Evolutionary conservation across 306 rosid species (phyloP).

Genomic region (Quercus bicolor): DNA sequence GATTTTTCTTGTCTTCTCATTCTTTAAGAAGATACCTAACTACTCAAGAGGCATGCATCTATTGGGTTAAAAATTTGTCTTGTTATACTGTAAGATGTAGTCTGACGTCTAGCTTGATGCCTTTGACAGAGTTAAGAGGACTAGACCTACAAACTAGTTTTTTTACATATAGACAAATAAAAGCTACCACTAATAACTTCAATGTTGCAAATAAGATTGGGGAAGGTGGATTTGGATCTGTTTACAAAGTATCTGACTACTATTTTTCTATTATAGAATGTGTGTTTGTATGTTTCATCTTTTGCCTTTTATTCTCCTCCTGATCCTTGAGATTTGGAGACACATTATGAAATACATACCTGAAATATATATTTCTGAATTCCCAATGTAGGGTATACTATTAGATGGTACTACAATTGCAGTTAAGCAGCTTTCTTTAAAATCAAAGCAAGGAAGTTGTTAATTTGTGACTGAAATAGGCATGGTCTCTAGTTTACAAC

Average conservation of each 20-base stretch:
- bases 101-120: background rate
- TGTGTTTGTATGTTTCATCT: no score
- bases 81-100: background rate
- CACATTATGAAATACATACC: no score
- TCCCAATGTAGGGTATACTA: no score
- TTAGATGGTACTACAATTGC: no score
- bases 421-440: no score
- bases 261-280: no score
- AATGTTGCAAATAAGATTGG: constrained; percentile 47
- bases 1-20: background rate
- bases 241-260: constrained; percentile 29
- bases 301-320: no score
- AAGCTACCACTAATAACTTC: constrained; percentile 55
- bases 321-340: no score
- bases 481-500: no score
- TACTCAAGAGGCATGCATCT: background rate
- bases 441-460: no score
- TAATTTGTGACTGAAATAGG: no score
- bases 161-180: constrained; percentile 11
- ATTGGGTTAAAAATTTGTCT: background rate
- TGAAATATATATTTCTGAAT: no score
- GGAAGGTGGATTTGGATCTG: constrained; percentile 77
- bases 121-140: constrained; percentile 4
- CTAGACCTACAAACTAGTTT: constrained; percentile 16
- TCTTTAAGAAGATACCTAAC: background rate